phyloP scores from a whole-genome alignment of 805 yeast species.

The Wickerhamiella qilinensis region DNA sequence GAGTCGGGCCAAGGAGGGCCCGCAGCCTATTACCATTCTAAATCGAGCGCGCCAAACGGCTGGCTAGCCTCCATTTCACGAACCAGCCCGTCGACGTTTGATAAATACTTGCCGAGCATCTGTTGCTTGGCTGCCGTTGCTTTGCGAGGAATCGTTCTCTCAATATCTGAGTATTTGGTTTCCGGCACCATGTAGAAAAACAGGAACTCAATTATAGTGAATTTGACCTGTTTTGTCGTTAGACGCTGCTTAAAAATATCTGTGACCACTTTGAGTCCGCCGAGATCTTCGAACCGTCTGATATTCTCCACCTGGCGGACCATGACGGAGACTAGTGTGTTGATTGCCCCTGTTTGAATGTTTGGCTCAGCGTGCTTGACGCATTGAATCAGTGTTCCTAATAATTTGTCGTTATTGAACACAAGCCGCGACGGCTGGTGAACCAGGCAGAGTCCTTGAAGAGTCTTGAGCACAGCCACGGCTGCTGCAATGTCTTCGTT shows the following conservation, averaged over 20 bases:
- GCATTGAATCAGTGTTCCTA: conserved; percentile 5
- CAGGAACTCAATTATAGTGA: conserved; percentile 51
- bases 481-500: too few relatives aligned
- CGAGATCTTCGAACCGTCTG: conserved; percentile 39
- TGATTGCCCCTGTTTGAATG: conserved; percentile 29
- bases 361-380: conserved; percentile 5
- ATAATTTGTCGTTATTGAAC: conserved; percentile 29
- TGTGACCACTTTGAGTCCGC: conserved; percentile 41
- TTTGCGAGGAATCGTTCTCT: conserved; percentile 20
- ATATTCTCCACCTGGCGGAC: conserved; percentile 41
- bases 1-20: too few relatives aligned
- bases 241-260: conserved; percentile 25
- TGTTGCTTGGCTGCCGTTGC: conserved; percentile 31
- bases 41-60: conserved; percentile 34
- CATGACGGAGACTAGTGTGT: conserved; percentile 40
- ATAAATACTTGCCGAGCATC: conserved; percentile 27
- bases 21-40: conserved; percentile 30
- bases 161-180: conserved; percentile 15
- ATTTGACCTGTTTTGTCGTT: conserved; percentile 37
- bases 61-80: conserved; percentile 29
- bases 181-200: conserved; percentile 57
- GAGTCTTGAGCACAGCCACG: conserved; percentile 14
- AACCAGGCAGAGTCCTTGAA: conserved; percentile 45
- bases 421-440: conserved; percentile 40
- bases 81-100: conserved; percentile 31